A percentile compares a stretch with the other conserved stretches of the same genome.
Conservation (phyloP, 495 filamentous ascomycete genomes). For the Penicillium longicatenatum region DNA sequence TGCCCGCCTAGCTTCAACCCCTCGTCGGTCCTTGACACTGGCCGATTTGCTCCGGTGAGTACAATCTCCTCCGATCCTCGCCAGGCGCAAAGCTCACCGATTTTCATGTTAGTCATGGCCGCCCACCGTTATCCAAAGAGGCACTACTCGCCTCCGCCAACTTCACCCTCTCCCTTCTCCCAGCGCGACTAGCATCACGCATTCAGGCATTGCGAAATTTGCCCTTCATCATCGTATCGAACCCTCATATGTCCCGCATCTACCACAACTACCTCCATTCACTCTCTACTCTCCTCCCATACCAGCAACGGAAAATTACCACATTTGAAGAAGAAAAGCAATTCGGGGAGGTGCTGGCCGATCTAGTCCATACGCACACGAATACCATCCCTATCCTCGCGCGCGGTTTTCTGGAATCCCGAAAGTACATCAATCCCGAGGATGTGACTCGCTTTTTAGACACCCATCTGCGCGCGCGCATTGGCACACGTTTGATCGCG, state of each 20-base stretch:
- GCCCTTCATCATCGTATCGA: constrained; percentile 96
- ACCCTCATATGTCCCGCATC: constrained; percentile 87
- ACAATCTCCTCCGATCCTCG: neutral
- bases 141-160: constrained; percentile 87
- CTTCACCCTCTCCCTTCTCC: constrained; percentile 90
- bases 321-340: constrained; percentile 84
- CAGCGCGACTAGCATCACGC: constrained; percentile 90
- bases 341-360: constrained; percentile 89
- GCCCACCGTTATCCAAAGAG: constrained; percentile 78
- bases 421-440: constrained; percentile 75
- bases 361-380: constrained; percentile 87
- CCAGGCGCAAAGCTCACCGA: neutral
- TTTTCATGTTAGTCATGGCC: constrained; percentile 66
- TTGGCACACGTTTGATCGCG: constrained; percentile 90
- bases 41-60: constrained; percentile 83
- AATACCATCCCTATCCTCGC: constrained; percentile 95
- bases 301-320: constrained; percentile 72
- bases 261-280: constrained; percentile 95
- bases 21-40: constrained; percentile 78
- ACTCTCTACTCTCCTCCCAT: constrained; percentile 83
- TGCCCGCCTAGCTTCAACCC: constrained; percentile 71
- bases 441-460: constrained; percentile 92
- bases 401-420: constrained; percentile 86
- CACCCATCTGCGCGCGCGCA: constrained; percentile 88
- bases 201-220: constrained; percentile 90